phyloP scores from a whole-genome alignment of 108 stramenopile species.

The Skeletonema costatum region DNA sequence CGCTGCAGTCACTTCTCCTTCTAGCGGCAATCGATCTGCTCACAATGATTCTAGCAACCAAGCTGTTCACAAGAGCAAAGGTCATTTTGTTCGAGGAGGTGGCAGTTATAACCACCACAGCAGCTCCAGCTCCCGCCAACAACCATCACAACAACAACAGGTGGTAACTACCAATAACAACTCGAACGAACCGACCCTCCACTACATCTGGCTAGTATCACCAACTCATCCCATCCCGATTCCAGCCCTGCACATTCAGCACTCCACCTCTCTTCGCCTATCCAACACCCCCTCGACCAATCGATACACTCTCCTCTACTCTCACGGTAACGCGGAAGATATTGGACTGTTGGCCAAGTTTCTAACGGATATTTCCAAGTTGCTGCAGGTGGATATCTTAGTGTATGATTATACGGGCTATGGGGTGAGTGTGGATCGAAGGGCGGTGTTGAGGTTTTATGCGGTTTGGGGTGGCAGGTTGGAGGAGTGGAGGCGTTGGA shows the following conservation, averaged over 20 bases:
- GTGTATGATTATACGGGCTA: constrained; percentile 89
- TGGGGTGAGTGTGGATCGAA: constrained; percentile 46
- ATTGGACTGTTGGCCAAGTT: constrained; percentile 51
- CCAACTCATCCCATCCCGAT: not conserved
- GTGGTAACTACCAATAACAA: not conserved
- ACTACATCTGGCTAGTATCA: constrained; percentile 7
- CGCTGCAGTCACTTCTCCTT: too few species aligned
- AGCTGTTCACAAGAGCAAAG: not conserved
- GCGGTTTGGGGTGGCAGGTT: constrained; percentile 19
- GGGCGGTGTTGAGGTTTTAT: constrained; percentile 6
- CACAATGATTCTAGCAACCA: not conserved
- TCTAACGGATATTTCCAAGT: constrained; percentile 41
- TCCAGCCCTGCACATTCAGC: constrained; percentile 29
- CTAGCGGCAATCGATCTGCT: too few species aligned
- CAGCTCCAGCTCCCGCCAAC: not conserved
- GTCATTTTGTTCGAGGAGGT: not conserved
- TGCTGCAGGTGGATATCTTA: constrained; percentile 75
- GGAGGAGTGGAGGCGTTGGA: constrained; percentile 20
- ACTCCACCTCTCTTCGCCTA: not conserved
- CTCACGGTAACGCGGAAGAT: constrained; percentile 70
- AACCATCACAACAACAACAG: not conserved
- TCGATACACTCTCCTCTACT: constrained; percentile 49
- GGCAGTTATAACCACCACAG: not conserved
- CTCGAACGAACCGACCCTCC: not conserved
- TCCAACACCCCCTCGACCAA: not conserved